Base-by-base conservation (phyloP, 1,284 basidiomycete species). In the Cryptococcus sp. region DNA sequence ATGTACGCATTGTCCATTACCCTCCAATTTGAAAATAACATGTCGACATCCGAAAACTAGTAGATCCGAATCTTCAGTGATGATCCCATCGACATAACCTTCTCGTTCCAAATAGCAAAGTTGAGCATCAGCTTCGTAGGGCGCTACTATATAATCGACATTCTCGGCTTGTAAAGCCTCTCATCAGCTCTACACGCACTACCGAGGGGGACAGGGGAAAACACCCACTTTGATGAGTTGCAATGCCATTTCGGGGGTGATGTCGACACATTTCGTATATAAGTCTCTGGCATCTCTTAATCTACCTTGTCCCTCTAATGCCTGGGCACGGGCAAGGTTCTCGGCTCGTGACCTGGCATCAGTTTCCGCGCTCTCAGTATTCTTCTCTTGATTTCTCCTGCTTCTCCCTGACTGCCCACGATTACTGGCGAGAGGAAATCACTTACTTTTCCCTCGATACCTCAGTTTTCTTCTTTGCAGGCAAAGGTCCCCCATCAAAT, bases 101-200 rank as follows among this genome's bases (percentile, higher is more conserved):
- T 79, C 75, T 43, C 83, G 83, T 69, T 98, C 96, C 45, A 99
- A 80, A 74, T 86, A 98, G 49, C 91, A 88, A 53, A 99, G 82
- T 73, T 99, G 96, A 0, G 96, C 92, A 69, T 99, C 96, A 0
- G 96, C 96, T 78, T 99, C 96, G 74, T 98, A 98, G 0, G 96
- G 96, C 4, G 96, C 96, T 4, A 98, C 96, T 23, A 98, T 79
- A 69, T 96, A 98, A 22, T 82, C 72, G 14, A 96, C 81, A 21
- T 77, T 76, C 67, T 93, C 90, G 5, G 85, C 87, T 48, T 82
- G 82, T 34, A 97, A 78, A 3, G 88, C 91, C 90, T 94, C 62
- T 18, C 49, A 48, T 50, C 39, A 45, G 34, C 40, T 41, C 25
- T 34, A 23, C 21, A 10, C 18, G 24, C 41, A 41, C 16, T 16